Percentiles rank a stretch among this genome's conserved stretches.
Evolutionary conservation across 768 basidiomycete species (phyloP).

Genomic region (Hydnomerulius pinastri): DNA sequence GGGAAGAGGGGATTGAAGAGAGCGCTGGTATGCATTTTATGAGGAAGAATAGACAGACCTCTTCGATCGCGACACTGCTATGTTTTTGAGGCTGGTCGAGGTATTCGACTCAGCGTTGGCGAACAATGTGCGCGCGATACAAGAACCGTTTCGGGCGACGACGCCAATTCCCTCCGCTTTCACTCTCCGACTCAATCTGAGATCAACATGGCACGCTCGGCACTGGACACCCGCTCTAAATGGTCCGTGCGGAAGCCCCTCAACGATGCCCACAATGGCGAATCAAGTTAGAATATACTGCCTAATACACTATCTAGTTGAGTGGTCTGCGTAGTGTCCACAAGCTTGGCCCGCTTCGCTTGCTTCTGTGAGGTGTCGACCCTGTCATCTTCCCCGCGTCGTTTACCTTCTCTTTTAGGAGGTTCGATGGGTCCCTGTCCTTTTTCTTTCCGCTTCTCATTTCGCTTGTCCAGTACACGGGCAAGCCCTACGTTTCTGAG

Average conservation of each 20-base stretch:
- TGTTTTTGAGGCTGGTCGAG: conserved; percentile 35
- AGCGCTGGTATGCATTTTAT: conserved; percentile 78
- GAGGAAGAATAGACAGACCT: conserved; percentile 82
- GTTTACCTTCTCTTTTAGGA: conserved; percentile 23
- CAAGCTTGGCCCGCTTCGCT: conserved; percentile 9
- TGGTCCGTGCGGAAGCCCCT: not conserved
- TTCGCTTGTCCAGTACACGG: conserved; percentile 80
- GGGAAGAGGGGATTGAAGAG: conserved; percentile 64
- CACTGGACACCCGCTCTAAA: too few species aligned
- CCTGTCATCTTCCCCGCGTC: conserved; percentile 9
- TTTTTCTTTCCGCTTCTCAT: conserved; percentile 60
- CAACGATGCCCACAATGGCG: conserved; percentile 1
- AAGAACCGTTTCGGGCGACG: conserved; percentile 23
- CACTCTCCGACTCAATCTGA: conserved; percentile 28
- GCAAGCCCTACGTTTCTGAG: conserved; percentile 93
- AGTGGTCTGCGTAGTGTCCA: conserved; percentile 1
- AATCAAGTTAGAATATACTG: conserved; percentile 47
- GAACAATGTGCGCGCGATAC: conserved; percentile 66
- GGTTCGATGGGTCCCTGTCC: conserved; percentile 47
- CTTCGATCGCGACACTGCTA: conserved; percentile 57
- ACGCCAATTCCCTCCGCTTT: conserved; percentile 18
- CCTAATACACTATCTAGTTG: conserved; percentile 47
- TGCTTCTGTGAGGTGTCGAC: conserved; percentile 11
- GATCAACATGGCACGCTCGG: conserved; percentile 7
- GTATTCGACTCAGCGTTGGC: conserved; percentile 39